Base-by-base conservation (phyloP, 2,329 filamentous ascomycete genomes). In the Apiospora aurea region DNA sequence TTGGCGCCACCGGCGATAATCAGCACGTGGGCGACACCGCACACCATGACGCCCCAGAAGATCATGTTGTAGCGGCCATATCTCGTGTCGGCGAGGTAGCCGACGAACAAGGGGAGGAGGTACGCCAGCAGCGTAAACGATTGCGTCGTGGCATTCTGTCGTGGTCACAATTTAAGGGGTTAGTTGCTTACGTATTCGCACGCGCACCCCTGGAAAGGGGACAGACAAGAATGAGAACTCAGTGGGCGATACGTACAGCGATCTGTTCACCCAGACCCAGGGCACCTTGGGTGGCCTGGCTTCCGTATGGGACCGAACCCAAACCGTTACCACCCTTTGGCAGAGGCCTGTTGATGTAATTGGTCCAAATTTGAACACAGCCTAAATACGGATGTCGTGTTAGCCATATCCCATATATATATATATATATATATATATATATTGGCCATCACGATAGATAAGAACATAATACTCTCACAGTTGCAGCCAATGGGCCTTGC, bases 41-140 rank as follows among this genome's bases (percentile, higher is more conserved):
- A 92, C 49, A 93, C 85, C 2, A 82, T 82, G n/a, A 93, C 90
- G 74, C 92, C 92, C 78, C 88, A 88, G 80, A 91, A 89, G 77
- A 95, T 94, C 51, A 93, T 92, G 75, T 86, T 87, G 83, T 91
- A 95, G 73, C 92, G 91, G 72, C 93, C 93, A 64, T 88, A 88
- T 75, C 89, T 90, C 71, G 91, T 86, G 80, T 95, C 93, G 57
- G 92, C 91, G 14, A 92, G 76, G 79, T 85, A 89, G n/a, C 84
- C 86, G 70, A 85, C 84, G 6, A 89, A 66, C 41, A 91, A 83
- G 0, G 90, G 90, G 14, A 91, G 81, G 5, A 85, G 80, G 75
- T 91, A 92, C 0, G 88, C 85, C 46, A 91, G 78, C 75, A 92
- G 86, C 71, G 80, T 86, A 81, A 88, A 90, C 29, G 86, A 87